These are phyloP conservation scores for Eimeria sp. DNA, from an alignment of 169 alveolate genomes.

Conservation along the genomic window DNA sequence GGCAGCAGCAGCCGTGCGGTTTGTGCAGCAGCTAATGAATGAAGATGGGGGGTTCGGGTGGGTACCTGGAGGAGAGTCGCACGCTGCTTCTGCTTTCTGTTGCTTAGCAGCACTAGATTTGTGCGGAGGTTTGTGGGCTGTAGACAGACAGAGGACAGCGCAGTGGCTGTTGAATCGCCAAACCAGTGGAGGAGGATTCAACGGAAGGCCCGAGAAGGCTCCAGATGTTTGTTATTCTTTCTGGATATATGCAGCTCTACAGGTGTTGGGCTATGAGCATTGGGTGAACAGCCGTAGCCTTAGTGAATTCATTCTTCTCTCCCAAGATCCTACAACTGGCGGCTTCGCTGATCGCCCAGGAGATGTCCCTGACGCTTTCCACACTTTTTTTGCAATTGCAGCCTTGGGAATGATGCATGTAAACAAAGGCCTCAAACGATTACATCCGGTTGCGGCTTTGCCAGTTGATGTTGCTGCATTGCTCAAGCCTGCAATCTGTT, in stretches of 20 bases:
- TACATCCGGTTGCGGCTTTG: conserved; percentile 77
- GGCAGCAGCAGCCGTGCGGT: conserved; percentile 89
- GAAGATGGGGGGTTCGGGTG: conserved; percentile 97
- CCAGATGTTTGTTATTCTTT: conserved; percentile 98
- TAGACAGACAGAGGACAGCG: conserved; percentile 39
- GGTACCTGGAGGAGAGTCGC: conserved; percentile 97
- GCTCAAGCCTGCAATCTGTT: background rate
- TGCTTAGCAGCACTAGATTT: conserved; percentile 89
- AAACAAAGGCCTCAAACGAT: conserved; percentile 2
- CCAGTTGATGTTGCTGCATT: conserved; percentile 35
- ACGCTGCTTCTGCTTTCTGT: conserved; percentile 97
- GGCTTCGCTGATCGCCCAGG: conserved; percentile 85
- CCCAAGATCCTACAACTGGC: conserved; percentile 78
- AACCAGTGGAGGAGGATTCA: conserved; percentile 93
- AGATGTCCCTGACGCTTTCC: conserved; percentile 95
- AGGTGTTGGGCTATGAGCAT: conserved; percentile 86
- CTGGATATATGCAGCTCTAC: conserved; percentile 95
- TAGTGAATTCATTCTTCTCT: conserved; percentile 71
- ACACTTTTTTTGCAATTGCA: conserved; percentile 96
- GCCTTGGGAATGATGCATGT: conserved; percentile 87
- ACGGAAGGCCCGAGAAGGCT: conserved; percentile 98
- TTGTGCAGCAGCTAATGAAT: conserved; percentile 92
- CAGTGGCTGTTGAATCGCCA: conserved; percentile 95
- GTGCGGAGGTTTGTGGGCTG: conserved; percentile 57
- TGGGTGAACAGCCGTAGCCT: conserved; percentile 75